These are phyloP conservation scores for Parietaria judaica DNA, from an alignment of 306 rosid genomes.

Conservation along the genomic window DNA sequence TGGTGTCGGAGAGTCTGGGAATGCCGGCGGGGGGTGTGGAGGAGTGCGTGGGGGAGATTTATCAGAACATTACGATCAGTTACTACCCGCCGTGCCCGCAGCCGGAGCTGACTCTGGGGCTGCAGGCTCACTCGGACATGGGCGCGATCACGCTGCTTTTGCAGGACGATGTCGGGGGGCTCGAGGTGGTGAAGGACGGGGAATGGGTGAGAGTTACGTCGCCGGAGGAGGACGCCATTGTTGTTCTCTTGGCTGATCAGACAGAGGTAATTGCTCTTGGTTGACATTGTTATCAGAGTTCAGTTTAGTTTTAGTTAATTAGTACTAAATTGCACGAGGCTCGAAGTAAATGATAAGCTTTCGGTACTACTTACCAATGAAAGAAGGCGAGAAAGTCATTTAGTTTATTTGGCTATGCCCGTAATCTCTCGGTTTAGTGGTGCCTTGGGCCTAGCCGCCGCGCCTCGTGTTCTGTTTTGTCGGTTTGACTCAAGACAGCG, in stretches of 20 bases:
- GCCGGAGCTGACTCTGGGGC: slow-evolving; percentile 79
- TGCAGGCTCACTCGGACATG: slow-evolving; percentile 84
- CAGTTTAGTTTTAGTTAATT: no score
- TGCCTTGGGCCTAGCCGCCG: no score
- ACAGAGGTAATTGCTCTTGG: slow-evolving; percentile 47
- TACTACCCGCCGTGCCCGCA: slow-evolving; percentile 87
- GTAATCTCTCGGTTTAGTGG: no score
- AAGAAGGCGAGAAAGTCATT: no score
- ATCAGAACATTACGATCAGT: slow-evolving; percentile 79
- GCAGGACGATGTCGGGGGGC: slow-evolving; percentile 84
- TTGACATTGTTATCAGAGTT: no score
- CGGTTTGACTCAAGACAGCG: no score
- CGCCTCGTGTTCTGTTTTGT: no score
- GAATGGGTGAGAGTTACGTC: slow-evolving; percentile 66
- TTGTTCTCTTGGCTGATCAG: slow-evolving; percentile 78
- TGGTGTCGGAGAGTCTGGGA: slow-evolving; percentile 69
- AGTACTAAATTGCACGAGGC: no score
- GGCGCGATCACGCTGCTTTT: slow-evolving; percentile 73
- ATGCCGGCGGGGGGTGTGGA: slow-evolving; percentile 48
- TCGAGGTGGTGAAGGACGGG: slow-evolving; percentile 50
- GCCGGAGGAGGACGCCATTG: slow-evolving; percentile 48
- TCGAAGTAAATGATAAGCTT: no score
- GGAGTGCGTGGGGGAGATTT: slow-evolving; percentile 56
- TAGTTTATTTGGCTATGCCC: background rate
- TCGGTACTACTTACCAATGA: no score